A percentile compares a stretch with the other conserved stretches of the same genome.
Evolutionary conservation across 176 grass and related monocot genomes (phyloP).

Genomic region (Melocanna baccifera): DNA sequence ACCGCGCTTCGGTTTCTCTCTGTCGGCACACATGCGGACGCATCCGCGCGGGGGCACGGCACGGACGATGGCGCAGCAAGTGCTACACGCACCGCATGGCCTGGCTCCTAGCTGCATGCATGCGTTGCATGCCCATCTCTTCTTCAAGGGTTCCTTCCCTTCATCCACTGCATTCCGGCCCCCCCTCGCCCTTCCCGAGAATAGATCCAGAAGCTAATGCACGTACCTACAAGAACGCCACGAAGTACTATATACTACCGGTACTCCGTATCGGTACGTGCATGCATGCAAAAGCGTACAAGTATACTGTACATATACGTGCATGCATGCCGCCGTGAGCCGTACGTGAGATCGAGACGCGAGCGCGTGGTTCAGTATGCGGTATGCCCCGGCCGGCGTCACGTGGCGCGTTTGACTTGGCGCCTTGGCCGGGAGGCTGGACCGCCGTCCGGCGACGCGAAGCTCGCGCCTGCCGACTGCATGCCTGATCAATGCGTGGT

Average conservation of each 20-base stretch:
- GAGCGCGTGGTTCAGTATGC: neutral
- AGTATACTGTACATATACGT: neutral
- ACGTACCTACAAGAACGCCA: neutral
- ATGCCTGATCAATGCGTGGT: neutral
- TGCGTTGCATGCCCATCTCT: conserved; percentile 7
- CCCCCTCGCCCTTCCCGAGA: conserved; percentile 22
- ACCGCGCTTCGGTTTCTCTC: neutral
- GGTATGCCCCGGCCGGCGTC: conserved; percentile 14
- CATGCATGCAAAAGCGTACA: neutral
- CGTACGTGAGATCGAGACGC: neutral
- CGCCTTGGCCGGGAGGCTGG: neutral
- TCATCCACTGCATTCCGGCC: neutral
- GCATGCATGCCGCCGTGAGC: neutral
- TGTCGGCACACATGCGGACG: conserved; percentile 27
- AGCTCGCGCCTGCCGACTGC: conserved; percentile 19
- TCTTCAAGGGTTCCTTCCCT: conserved; percentile 34
- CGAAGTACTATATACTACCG: neutral
- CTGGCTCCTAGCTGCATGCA: neutral
- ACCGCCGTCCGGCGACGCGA: conserved; percentile 17
- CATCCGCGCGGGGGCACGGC: neutral
- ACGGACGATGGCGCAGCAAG: neutral
- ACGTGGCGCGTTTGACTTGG: conserved; percentile 3
- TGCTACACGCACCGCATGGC: neutral
- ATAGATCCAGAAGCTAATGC: conserved; percentile 42
- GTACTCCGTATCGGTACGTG: neutral